Conservation (phyloP, 495 filamentous ascomycete species). For the Penicillium arizonense region DNA sequence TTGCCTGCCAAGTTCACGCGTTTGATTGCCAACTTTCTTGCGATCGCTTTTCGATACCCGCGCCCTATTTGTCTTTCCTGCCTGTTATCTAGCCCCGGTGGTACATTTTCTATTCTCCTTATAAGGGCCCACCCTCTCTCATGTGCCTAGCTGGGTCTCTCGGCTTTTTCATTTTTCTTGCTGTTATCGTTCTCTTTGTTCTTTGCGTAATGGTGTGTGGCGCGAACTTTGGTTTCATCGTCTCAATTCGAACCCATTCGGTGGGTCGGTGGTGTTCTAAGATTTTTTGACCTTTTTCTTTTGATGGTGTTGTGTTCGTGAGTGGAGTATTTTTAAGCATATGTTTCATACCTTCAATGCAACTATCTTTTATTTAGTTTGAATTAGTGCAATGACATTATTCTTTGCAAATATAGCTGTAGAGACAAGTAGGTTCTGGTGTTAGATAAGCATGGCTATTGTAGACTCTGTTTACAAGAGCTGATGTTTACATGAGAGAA, state of each 20-base stretch:
- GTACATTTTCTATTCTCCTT: background rate
- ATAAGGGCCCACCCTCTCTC: background rate
- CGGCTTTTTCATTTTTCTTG: conserved; percentile 26
- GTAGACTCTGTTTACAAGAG: no score
- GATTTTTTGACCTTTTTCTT: background rate
- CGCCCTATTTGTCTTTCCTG: conserved; percentile 14
- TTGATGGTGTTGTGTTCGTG: background rate
- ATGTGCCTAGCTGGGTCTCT: background rate
- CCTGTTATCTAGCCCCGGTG: background rate
- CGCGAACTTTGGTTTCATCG: conserved; percentile 10
- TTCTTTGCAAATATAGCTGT: no score
- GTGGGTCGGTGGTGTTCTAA: conserved; percentile 18
- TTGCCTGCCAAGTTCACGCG: background rate
- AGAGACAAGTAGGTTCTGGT: no score
- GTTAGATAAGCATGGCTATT: no score
- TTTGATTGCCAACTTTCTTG: background rate
- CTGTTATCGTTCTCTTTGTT: background rate
- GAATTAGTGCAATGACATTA: no score
- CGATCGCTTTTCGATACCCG: conserved; percentile 16
- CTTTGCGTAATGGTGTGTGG: conserved; percentile 21
- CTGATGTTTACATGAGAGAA: no score
- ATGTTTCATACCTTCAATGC: conserved; percentile 1
- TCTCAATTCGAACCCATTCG: background rate
- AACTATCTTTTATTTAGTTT: background rate
- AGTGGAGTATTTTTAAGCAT: background rate